Base-by-base conservation (phyloP, 1,284 basidiomycete genomes). In the Macrocybe sp. region DNA sequence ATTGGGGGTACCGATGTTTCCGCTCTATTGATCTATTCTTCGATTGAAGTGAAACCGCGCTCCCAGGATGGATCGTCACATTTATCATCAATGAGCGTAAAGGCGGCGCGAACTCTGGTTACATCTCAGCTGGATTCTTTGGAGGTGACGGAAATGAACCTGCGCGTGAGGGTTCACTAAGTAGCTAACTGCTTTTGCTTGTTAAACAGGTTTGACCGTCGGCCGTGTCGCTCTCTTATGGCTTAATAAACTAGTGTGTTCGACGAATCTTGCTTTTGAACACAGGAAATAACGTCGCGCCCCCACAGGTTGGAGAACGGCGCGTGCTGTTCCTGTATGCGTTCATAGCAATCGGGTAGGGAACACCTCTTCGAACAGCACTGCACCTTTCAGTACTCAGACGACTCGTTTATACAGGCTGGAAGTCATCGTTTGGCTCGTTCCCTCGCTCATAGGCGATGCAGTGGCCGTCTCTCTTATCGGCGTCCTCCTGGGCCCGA, bases 401-500 rank as follows among this genome's bases (percentile, higher is more conserved):
- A n/a, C n/a, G n/a, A n/a, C n/a, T n/a, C 31, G 7, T 11, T 6
- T 42, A 6, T 8, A 29, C 31, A 47, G 37, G 38, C 33, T 50
- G 39, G 44, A 45, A 28, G 7, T 49, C 12, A 12, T 49, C 34
- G 12, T 48, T 4, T 33, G 22, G 43, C 31, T 8, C 14, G 41
- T 42, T 32, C 41, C 41, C 29, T 42, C 41, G 11, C 34, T 45
- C 31, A 45, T 37, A 12, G 28, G 40, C 28, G 14, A 30, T 33
- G 48, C 48, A 37, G 44, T 49, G 10, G 42, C 45, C 28, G 72
- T 83, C 11, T 70, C 76, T 1, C 60, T 83, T 29, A 68, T 83
- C 44, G 83, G 79, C 12, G 52, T 82, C 28, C 56, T 81, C 29
- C 50, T 78, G 10, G 74, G 73, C 4, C 81, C 79, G 0, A 72